Conservation (phyloP, 441 rosid genomes). For the Pelargonium australe region DNA sequence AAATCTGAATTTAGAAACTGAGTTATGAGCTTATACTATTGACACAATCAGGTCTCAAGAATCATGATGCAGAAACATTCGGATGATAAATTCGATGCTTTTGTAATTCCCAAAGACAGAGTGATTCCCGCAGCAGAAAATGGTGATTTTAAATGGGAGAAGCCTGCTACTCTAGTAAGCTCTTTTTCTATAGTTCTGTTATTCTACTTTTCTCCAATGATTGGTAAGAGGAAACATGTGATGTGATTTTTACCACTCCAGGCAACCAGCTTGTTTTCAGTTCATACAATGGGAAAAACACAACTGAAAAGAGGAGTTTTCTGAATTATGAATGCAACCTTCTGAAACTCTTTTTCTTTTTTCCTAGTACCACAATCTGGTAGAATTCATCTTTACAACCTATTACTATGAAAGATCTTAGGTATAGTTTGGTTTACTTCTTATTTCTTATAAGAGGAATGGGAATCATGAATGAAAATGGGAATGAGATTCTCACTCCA, state of each 20-base stretch:
- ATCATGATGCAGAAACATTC: slow-evolving; percentile 32
- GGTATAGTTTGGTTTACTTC: too few relatives aligned
- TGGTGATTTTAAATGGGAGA: slow-evolving; percentile 32
- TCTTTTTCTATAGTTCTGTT: slow-evolving; percentile 8
- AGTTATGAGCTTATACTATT: slow-evolving; percentile 9
- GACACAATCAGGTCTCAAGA: slow-evolving; percentile 51
- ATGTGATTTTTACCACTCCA: slow-evolving; percentile 10
- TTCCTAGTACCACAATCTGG: neutral
- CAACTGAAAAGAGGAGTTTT: slow-evolving; percentile 13
- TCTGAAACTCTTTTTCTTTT: slow-evolving; percentile 15
- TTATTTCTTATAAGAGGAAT: too few relatives aligned
- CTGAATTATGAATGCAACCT: slow-evolving; percentile 18
- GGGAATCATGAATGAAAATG: too few relatives aligned
- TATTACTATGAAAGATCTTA: neutral
- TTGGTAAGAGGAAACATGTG: neutral
- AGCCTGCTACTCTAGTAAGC: slow-evolving; percentile 46
- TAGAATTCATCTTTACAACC: neutral
- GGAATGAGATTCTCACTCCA: too few relatives aligned
- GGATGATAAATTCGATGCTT: slow-evolving; percentile 29
- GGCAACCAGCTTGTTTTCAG: slow-evolving; percentile 21
- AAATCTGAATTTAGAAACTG: neutral
- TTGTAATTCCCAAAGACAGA: slow-evolving; percentile 25
- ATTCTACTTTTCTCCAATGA: neutral
- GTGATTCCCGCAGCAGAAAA: slow-evolving; percentile 29
- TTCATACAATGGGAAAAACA: slow-evolving; percentile 15